Evolutionary conservation across 208 protist genomes (phyloP), one percentile per base, ranked within the genome.

Genomic region (Trypanosoma vivax): DNA sequence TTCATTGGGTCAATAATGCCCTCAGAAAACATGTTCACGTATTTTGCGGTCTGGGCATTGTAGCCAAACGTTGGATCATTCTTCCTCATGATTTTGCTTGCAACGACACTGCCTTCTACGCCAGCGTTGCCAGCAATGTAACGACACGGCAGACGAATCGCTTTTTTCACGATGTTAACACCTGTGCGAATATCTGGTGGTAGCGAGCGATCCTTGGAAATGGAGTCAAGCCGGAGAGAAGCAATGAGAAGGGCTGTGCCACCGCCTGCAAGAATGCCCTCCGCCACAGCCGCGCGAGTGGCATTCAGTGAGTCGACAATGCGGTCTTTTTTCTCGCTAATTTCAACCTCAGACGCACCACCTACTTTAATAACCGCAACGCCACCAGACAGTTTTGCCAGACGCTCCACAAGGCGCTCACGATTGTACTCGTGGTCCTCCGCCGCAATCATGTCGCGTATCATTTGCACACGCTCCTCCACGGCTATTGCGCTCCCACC

Each of bases 1-100:
- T 99, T 99, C 70, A 97, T 98, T 39, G 98, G 98, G 77, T 99
- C 98, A 63, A 99, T 96, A 69, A 99, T 99, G 60, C 98, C 98
- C 5, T 77, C 82, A 48, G 94, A 61, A 60, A 99, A 90, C 97
- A 99, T 98, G 72, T 99, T 91, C 49, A 87, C 82, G 69, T 98
- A 99, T 64, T 98, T 65, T 42, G 79, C 83, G 9, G 76, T 98
- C 56, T 92, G 79, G 1, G 96, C 96, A 68, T 99, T 92, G 77
- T 96, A 99, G 58, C 98, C 97, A 50, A 92, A 88, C 34, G 72
- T 70, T 1, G 57, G 51, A 56, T 99, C 89, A 33, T 65, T 65
- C 51, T 68, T 69, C 3, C 73, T 75, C 18, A 98, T 58, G 7
- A 99, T 79, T 64, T 99, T 98, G 16, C 92, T 88, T 1, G 96